Percentiles rank a stretch among this genome's conserved stretches.
phyloP scores from a whole-genome alignment of 768 basidiomycete species.

The Tricholoma bakamatsutake region DNA sequence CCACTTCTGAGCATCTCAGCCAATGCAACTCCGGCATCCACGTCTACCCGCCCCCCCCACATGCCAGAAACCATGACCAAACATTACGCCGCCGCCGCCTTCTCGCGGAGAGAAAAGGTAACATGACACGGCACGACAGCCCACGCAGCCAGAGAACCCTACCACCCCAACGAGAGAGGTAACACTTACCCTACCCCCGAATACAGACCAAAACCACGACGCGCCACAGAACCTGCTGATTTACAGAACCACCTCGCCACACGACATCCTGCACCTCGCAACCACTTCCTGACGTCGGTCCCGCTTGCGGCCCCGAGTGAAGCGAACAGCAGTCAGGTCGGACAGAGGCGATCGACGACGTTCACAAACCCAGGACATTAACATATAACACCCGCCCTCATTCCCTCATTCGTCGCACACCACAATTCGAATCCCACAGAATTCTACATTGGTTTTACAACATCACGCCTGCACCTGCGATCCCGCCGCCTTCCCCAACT shows the following conservation, averaged over 20 bases:
- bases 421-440: background rate
- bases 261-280: background rate
- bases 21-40: background rate
- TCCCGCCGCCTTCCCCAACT: background rate
- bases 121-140: background rate
- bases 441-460: background rate
- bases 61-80: background rate
- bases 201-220: background rate
- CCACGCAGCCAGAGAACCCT: background rate
- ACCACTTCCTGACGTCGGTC: background rate
- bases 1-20: background rate
- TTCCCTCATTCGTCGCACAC: background rate
- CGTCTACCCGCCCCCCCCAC: background rate
- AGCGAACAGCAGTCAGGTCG: background rate
- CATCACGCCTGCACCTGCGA: constrained; percentile 3
- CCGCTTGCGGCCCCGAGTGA: background rate
- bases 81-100: background rate
- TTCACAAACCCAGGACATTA: background rate
- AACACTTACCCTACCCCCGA: background rate
- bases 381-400: background rate
- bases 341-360: background rate
- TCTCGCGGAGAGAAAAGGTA: background rate
- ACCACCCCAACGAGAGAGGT: background rate
- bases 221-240: background rate
- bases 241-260: background rate